Base-by-base conservation (phyloP, 2,329 filamentous ascomycete species). In the Penicillium sp. region DNA sequence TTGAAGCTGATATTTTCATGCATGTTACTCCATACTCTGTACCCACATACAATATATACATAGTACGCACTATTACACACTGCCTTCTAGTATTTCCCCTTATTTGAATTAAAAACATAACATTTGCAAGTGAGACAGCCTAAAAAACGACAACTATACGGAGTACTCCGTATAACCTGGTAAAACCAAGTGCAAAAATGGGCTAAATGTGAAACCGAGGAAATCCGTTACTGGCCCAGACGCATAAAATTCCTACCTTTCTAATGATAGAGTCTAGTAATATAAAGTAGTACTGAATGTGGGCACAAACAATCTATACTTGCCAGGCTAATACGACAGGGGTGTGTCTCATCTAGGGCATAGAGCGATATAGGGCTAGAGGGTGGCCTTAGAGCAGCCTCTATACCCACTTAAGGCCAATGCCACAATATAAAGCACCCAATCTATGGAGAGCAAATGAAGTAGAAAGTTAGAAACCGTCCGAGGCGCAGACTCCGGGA, bases 261-360 rank as follows among this genome's bases (percentile, higher is more conserved):
- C 29, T 38, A 45, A 35, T 38, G 8, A 29, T 46, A 23, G 10
- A 5, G 19, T 15, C 17, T 25, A 45, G 27, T 33, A 31, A 37
- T 40, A 9, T 25, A n/a, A 17, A 45, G 21, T 46, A 10, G 25
- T 42, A 47, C 2, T 19, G 3, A 29, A 47, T 15, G 41, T 57
- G 55, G 49, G 3, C 25, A 42, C 35, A 31, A 48, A 23, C 42
- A 47, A 54, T 57, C 21, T 54, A 54, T 42, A 21, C 23, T 45
- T 48, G 29, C 19, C 46, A 31, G 25, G 46, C 35, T 57, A 53
- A 27, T 21, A 50, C 27, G 49, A 42, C 49, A n/a, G 27, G 42
- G 41, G 35, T 40, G 27, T 33, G 21, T 27, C 4, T 17, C 33
- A 15, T 37, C 21, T 6, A 17, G 21, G 21, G 19, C 21, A 21